phyloP scores from a whole-genome alignment of 192 early-diverging fungal genomes.

The Chytriomyces confervae region DNA sequence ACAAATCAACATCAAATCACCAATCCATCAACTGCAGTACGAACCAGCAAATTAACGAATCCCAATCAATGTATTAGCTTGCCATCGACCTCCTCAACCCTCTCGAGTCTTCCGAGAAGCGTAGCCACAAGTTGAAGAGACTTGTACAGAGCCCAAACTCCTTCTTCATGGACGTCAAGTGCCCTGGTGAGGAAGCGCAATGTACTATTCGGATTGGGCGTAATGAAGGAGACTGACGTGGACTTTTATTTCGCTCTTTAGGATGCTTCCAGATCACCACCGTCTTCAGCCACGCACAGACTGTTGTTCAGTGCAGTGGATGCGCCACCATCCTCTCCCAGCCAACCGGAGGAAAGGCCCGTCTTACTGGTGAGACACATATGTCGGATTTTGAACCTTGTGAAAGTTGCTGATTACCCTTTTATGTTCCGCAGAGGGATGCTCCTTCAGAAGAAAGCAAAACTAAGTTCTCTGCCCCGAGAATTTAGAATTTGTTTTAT shows the following conservation, averaged over 20 bases:
- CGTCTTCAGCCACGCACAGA: conserved; percentile 99
- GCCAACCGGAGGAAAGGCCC: conserved; percentile 98
- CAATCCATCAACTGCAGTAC: not conserved
- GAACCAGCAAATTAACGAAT: not conserved
- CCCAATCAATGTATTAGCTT: conserved; percentile 54
- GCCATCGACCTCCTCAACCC: conserved; percentile 97
- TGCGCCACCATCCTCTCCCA: conserved; percentile 98
- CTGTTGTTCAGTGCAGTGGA: conserved; percentile 93
- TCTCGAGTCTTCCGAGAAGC: conserved; percentile 72
- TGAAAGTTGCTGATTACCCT: not conserved
- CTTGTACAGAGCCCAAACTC: conserved; percentile 96
- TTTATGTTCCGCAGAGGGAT: conserved; percentile 57
- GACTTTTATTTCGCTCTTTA: conserved; percentile 23
- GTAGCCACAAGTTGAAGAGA: conserved; percentile 94
- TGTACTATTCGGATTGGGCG: not conserved
- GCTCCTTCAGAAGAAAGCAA: conserved; percentile 84
- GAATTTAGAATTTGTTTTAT: not conserved
- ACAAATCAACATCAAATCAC: not conserved
- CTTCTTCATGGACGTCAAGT: conserved; percentile 99
- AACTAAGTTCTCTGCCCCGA: conserved; percentile 51
- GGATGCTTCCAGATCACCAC: conserved; percentile 97
- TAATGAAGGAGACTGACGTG: too few relatives aligned
- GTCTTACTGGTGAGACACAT: conserved; percentile 81
- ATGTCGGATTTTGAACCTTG: not conserved
- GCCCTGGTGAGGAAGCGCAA: conserved; percentile 65